Evolutionary conservation across 352 stramenopile species (phyloP).

Genomic region (Globisporangium iwayamae): DNA sequence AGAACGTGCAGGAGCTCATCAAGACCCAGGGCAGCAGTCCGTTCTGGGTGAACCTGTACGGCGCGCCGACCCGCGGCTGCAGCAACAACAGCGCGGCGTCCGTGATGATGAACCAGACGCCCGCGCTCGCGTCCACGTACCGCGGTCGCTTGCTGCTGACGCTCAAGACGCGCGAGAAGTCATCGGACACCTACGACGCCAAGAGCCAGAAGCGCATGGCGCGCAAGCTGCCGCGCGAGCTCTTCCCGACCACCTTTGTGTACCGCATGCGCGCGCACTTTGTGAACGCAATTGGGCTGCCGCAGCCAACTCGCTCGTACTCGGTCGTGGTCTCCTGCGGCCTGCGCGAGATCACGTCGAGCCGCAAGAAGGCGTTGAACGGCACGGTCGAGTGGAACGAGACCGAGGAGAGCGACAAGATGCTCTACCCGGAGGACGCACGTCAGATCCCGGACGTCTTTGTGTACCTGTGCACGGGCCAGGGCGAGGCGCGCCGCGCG

Average conservation of each 20-base stretch:
- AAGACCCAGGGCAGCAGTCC: constrained; percentile 29
- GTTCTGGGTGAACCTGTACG: constrained; percentile 78
- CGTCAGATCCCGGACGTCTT: constrained; percentile 80
- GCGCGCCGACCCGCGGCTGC: constrained; percentile 47
- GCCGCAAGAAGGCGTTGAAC: constrained; percentile 54
- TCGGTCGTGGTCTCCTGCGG: constrained; percentile 58
- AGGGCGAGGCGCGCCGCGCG: constrained; percentile 49
- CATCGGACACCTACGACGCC: constrained; percentile 54
- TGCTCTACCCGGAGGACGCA: constrained; percentile 48
- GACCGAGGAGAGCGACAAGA: constrained; percentile 62
- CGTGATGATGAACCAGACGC: constrained; percentile 59
- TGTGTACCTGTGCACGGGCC: constrained; percentile 67
- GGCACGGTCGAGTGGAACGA: constrained; percentile 81
- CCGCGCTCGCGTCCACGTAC: constrained; percentile 63
- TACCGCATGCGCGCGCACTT: constrained; percentile 73
- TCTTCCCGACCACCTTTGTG: constrained; percentile 49
- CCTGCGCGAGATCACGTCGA: constrained; percentile 45
- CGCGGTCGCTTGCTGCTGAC: constrained; percentile 74
- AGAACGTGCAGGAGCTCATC: constrained; percentile 32
- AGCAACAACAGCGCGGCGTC: constrained; percentile 38
- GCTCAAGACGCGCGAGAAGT: constrained; percentile 48
- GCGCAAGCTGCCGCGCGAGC: constrained; percentile 34
- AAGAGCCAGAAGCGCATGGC: constrained; percentile 71
- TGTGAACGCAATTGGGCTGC: constrained; percentile 53
- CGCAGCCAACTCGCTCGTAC: constrained; percentile 34